Percentiles rank a stretch among this genome's conserved stretches.
Conservation (phyloP, 2,329 filamentous ascomycete species). For the Aspergillus pseudoviridinutans region DNA sequence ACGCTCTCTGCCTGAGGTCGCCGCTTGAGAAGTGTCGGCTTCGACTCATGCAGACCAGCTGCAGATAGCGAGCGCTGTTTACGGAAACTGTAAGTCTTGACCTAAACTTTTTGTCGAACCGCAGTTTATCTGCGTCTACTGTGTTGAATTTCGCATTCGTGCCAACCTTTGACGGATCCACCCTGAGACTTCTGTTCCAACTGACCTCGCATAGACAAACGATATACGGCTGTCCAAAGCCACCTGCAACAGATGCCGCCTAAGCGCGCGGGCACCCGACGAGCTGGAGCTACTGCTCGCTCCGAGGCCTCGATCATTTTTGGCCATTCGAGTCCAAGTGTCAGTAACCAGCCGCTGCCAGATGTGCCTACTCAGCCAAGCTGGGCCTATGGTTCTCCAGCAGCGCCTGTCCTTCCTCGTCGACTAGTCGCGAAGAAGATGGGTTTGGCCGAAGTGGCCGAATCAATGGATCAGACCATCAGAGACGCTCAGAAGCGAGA, state of each 20-base stretch:
- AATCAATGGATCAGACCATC: conserved; percentile 29
- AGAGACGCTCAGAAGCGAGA: conserved; percentile 19
- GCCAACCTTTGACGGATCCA: background rate
- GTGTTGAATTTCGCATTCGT: background rate
- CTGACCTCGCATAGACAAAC: background rate
- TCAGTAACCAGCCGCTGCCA: conserved; percentile 28
- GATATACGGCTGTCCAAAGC: background rate
- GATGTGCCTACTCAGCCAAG: conserved; percentile 37
- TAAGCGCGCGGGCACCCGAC: conserved; percentile 19
- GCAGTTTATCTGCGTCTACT: background rate
- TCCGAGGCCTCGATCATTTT: conserved; percentile 13
- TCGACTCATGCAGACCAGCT: background rate
- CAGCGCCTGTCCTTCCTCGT: conserved; percentile 32
- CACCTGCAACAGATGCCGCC: conserved; percentile 19
- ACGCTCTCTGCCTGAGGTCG: background rate
- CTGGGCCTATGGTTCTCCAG: conserved; percentile 39
- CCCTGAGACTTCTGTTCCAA: background rate
- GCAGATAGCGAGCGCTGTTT: background rate
- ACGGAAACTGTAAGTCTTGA: background rate
- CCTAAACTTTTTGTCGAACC: background rate
- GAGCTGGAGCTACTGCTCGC: conserved; percentile 9
- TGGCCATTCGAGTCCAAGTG: conserved; percentile 16
- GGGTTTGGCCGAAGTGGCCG: conserved; percentile 30
- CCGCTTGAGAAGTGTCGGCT: background rate
- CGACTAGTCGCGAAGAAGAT: conserved; percentile 28